phyloP scores from a whole-genome alignment of 768 basidiomycete genomes.

The Phaeolepiota aurea region DNA sequence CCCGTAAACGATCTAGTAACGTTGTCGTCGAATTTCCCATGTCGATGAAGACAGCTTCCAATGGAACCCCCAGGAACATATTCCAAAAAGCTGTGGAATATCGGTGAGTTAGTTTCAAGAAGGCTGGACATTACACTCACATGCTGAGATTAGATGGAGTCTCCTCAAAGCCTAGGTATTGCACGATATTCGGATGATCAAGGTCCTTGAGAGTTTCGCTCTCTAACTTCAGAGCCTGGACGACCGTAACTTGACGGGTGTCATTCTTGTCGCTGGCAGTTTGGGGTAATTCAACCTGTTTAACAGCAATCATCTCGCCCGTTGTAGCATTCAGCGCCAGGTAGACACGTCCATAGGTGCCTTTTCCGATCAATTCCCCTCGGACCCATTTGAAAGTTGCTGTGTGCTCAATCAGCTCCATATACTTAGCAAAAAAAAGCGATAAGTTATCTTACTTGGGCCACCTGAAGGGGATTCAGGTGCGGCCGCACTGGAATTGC shows the following conservation, averaged over 20 bases:
- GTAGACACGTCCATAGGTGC: conserved; percentile 95
- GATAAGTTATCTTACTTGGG: conserved; percentile 71
- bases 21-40: conserved; percentile 88
- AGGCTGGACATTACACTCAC: conserved; percentile 37
- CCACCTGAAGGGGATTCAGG: conserved; percentile 59
- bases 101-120: conserved; percentile 1
- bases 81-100: conserved; percentile 75
- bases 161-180: conserved; percentile 93
- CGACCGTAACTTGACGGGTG: conserved; percentile 71
- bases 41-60: conserved; percentile 80
- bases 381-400: conserved; percentile 98
- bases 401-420: conserved; percentile 18
- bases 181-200: conserved; percentile 95
- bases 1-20: conserved; percentile 88
- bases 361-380: conserved; percentile 94
- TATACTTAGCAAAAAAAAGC: conserved; percentile 6
- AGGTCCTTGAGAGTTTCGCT: conserved; percentile 94
- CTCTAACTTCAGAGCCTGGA: conserved; percentile 90
- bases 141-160: conserved; percentile 85
- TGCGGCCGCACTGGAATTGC: conserved; percentile 26
- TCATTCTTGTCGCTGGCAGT: conserved; percentile 90
- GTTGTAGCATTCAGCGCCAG: conserved; percentile 93
- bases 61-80: conserved; percentile 98
- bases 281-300: conserved; percentile 93
- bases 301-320: conserved; percentile 98